Conservation (phyloP, 768 basidiomycete species). For the Candolleomyces aberdarensis region DNA sequence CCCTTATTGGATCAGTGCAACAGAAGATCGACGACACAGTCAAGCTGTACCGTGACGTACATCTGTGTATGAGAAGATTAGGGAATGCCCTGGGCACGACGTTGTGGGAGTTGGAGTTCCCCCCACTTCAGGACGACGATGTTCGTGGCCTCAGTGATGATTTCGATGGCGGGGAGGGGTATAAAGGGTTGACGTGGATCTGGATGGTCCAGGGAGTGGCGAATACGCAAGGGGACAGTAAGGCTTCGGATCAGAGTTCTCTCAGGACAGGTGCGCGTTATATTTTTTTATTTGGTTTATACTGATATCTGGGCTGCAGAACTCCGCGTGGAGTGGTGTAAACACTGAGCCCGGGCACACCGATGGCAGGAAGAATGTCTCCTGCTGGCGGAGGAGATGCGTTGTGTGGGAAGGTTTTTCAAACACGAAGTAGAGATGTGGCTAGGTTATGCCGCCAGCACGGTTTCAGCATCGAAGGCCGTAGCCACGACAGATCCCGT, state of each 20-base stretch:
- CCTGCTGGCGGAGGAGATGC: conserved; percentile 33
- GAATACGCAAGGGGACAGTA: neutral
- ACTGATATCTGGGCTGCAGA: conserved; percentile 15
- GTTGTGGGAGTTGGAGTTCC: conserved; percentile 8
- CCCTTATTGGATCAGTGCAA: conserved; percentile 13
- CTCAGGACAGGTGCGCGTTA: conserved; percentile 2
- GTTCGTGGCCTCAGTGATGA: conserved; percentile 12
- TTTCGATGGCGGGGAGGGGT: conserved; percentile 17
- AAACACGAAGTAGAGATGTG: conserved; percentile 17
- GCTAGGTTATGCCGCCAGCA: neutral
- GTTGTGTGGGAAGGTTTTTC: conserved; percentile 17
- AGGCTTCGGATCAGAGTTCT: neutral
- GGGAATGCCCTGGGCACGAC: conserved; percentile 2
- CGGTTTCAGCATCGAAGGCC: neutral
- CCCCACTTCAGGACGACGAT: conserved; percentile 13
- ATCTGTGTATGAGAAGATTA: conserved; percentile 3
- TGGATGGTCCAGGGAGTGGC: conserved; percentile 13
- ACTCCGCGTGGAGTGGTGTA: conserved; percentile 29
- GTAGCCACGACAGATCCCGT: neutral
- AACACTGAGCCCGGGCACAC: conserved; percentile 22
- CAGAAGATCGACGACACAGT: conserved; percentile 12
- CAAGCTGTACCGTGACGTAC: conserved; percentile 15
- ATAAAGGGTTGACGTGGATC: conserved; percentile 19
- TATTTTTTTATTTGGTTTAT: conserved; percentile 6
- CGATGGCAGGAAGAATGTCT: conserved; percentile 33